Conservation (phyloP, 768 basidiomycete genomes). For the Lactifluus hygrophoroides region DNA sequence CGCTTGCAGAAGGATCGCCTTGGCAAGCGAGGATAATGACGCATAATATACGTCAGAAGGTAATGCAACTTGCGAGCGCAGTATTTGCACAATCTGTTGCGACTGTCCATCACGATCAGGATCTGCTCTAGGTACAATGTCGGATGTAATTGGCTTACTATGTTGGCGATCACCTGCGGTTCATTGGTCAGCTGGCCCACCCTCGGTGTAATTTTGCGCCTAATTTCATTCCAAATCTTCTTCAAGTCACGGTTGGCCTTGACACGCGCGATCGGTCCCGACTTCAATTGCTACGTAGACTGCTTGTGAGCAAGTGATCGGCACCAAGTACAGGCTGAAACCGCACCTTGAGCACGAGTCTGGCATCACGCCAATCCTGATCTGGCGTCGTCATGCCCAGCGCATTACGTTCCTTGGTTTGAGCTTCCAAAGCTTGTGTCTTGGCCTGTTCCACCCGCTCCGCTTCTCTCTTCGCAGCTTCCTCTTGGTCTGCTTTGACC, state of each 20-base stretch:
- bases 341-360: slow-evolving; percentile 45
- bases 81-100: slow-evolving; percentile 35
- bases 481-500: slow-evolving; percentile 28
- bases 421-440: slow-evolving; percentile 31
- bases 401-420: slow-evolving; percentile 32
- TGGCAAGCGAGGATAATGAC: slow-evolving; percentile 79
- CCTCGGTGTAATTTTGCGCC: slow-evolving; percentile 77
- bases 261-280: slow-evolving; percentile 51
- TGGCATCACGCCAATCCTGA: slow-evolving; percentile 58
- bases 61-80: slow-evolving; percentile 28
- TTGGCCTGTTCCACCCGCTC: slow-evolving; percentile 28
- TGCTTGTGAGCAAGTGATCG: slow-evolving; percentile 17
- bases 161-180: slow-evolving; percentile 44
- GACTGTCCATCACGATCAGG: slow-evolving; percentile 28
- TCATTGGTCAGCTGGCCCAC: slow-evolving; percentile 84
- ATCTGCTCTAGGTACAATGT: slow-evolving; percentile 14
- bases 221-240: slow-evolving; percentile 53
- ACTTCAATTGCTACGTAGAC: slow-evolving; percentile 48
- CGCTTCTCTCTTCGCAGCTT: slow-evolving; percentile 27
- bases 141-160: slow-evolving; percentile 39
- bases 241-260: slow-evolving; percentile 50
- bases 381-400: slow-evolving; percentile 47
- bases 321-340: background rate
- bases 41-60: slow-evolving; percentile 53
- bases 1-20: slow-evolving; percentile 82